Base-by-base conservation (phyloP, 805 yeast genomes). In the Komagataella populi region DNA sequence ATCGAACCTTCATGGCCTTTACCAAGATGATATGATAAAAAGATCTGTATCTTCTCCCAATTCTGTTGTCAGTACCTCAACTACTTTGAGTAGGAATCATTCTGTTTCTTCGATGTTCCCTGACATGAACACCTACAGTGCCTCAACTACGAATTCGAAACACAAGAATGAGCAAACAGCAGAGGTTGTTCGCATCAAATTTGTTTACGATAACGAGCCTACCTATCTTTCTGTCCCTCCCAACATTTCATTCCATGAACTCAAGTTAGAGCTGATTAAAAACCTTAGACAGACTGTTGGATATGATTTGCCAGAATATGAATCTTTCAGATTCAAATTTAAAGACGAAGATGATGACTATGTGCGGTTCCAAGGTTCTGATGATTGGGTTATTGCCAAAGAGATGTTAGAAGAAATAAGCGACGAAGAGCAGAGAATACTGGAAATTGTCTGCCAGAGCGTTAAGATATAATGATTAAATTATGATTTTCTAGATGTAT, bases 341-440 rank as follows among this genome's bases (percentile, higher is more conserved):
- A 81, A 80, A 62, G 99, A 93, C 65, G 99, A 93, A 66, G 99
- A 93, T 63, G 96, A 95, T 16, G 99, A 93, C 63, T 84, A 78
- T 63, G 95, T 93, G 46, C 81, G 85, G 48, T 79, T 91, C 66
- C 85, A 82, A 57, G 79, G 88, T 36, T 84, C 84, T 55, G 97
- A 91, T 50, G 98, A 91, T 63, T 85, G 96, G 87, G 68, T 65
- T 24, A 80, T 90, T 63, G 97, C 96, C 2, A 75, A 83, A 52
- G 96, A 87, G 55, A 75, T 78, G 80, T 63, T 78, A 45, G 70
- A 65, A 48, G 81, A 78, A 54, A 66, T 70, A 48, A 71, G 52
- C 23, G 67, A 74, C 47, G 81, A 75, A 50, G 75, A 73, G 52
- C 72, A 60, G 17, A 57, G 63, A 48, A 63, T 66, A 20, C 53